Percentiles rank a stretch among this genome's conserved stretches.
Evolutionary conservation across 202 grass and related monocot species (phyloP).

Genomic region (Sporobolus alterniflorus): DNA sequence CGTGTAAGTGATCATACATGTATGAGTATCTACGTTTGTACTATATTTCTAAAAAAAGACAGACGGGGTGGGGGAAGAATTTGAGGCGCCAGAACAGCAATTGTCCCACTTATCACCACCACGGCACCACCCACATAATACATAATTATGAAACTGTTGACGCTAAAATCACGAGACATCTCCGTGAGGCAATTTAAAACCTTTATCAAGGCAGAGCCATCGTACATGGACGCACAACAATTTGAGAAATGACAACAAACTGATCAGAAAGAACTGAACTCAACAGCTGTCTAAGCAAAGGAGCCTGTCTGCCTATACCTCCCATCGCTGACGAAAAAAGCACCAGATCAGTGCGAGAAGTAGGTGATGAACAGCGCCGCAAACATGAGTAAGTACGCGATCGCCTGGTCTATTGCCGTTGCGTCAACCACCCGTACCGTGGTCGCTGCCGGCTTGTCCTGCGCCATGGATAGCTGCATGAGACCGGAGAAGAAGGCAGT

Average conservation of each 20-base stretch:
- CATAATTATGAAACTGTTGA: too few relatives aligned
- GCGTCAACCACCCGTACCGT: not conserved
- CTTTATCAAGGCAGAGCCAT: not conserved
- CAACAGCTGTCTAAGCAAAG: not conserved
- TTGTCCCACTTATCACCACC: too few relatives aligned
- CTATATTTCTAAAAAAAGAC: too few relatives aligned
- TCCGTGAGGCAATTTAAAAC: not conserved
- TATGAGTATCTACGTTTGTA: too few relatives aligned
- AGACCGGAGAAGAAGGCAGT: slow-evolving; percentile 39
- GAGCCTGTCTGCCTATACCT: not conserved
- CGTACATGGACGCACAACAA: not conserved
- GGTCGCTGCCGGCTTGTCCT: not conserved
- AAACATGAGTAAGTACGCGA: slow-evolving; percentile 37
- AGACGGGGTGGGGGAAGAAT: too few relatives aligned
- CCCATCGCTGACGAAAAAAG: not conserved
- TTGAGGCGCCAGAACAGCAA: too few relatives aligned
- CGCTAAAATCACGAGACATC: too few relatives aligned
- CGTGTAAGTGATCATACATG: too few relatives aligned
- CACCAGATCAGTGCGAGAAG: not conserved
- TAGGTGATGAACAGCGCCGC: slow-evolving; percentile 40
- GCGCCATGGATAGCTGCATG: slow-evolving; percentile 38
- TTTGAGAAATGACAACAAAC: not conserved
- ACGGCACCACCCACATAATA: too few relatives aligned
- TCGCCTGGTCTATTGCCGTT: slow-evolving; percentile 12
- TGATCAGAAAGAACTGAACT: not conserved